A percentile compares a stretch with the other conserved stretches of the same genome.
Conservation (phyloP, 768 basidiomycete genomes). For the Collybia mongolica region DNA sequence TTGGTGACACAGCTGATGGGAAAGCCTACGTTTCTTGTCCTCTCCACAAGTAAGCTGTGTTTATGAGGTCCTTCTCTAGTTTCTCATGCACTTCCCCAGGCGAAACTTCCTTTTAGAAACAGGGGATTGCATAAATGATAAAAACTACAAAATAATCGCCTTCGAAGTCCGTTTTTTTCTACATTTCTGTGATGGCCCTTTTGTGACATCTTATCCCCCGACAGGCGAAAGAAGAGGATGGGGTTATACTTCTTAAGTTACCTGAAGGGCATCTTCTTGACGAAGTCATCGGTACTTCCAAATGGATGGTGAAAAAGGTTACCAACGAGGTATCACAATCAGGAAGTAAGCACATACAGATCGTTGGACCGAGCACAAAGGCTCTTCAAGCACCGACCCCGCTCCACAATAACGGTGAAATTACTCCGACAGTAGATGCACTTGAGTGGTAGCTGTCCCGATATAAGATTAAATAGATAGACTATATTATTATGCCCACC, state of each 20-base stretch:
- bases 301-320: constrained; percentile 2
- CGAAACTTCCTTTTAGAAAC: constrained; percentile 1
- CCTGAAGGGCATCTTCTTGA: constrained; percentile 1
- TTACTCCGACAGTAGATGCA: too few species aligned
- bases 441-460: background rate
- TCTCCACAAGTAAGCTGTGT: constrained; percentile 50
- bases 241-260: background rate
- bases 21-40: constrained; percentile 50
- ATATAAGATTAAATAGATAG: too few species aligned
- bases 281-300: background rate
- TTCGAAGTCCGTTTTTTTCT: background rate
- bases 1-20: constrained; percentile 62
- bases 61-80: background rate
- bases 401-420: too few species aligned
- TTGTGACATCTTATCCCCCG: background rate
- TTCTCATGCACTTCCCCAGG: background rate
- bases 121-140: constrained; percentile 2
- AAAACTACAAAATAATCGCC: background rate
- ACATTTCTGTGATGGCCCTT: background rate
- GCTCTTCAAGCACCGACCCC: too few species aligned
- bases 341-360: background rate
- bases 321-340: background rate
- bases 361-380: background rate
- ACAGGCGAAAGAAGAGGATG: background rate
- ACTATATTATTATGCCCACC: background rate